Evolutionary conservation across 306 rosid genomes (phyloP).

Genomic region (Arachis stenosperma): DNA sequence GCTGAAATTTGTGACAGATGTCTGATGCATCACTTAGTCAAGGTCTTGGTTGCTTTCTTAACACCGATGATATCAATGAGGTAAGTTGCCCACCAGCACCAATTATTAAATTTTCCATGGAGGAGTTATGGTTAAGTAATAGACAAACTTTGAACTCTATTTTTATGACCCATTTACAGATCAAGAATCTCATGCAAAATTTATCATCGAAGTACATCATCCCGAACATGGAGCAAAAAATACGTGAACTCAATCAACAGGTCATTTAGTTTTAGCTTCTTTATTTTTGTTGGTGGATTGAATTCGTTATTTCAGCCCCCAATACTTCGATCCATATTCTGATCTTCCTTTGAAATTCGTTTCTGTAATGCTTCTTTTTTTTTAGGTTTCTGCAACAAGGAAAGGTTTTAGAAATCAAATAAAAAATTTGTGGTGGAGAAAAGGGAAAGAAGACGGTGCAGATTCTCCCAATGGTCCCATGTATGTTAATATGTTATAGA

Average conservation of each 20-base stretch:
- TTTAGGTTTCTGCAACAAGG: conserved; percentile 90
- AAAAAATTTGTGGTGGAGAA: conserved; percentile 99
- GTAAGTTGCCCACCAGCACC: conserved; percentile 45
- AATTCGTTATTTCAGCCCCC: conserved; percentile 16
- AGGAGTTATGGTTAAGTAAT: conserved; percentile 36
- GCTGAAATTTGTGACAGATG: conserved; percentile 63
- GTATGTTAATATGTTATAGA: conserved; percentile 71
- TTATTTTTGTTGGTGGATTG: conserved; percentile 23
- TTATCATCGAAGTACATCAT: conserved; percentile 84
- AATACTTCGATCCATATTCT: conserved; percentile 32
- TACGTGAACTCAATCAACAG: conserved; percentile 92
- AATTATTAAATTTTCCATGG: conserved; percentile 34
- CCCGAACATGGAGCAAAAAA: conserved; percentile 94
- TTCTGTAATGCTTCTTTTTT: conserved; percentile 33
- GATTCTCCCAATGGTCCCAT: conserved; percentile 77
- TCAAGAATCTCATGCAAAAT: conserved; percentile 85
- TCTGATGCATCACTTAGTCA: conserved; percentile 57
- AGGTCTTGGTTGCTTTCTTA: conserved; percentile 77
- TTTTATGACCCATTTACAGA: conserved; percentile 61
- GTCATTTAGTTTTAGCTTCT: conserved; percentile 42
- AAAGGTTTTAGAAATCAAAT: conserved; percentile 95
- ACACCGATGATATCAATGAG: conserved; percentile 68
- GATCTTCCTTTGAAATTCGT: conserved; percentile 9
- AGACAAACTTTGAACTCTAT: conserved; percentile 46
- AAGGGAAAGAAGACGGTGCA: conserved; percentile 88